Evolutionary conservation across 768 basidiomycete species (phyloP).

Genomic region (Tylopilus intermedius): DNA sequence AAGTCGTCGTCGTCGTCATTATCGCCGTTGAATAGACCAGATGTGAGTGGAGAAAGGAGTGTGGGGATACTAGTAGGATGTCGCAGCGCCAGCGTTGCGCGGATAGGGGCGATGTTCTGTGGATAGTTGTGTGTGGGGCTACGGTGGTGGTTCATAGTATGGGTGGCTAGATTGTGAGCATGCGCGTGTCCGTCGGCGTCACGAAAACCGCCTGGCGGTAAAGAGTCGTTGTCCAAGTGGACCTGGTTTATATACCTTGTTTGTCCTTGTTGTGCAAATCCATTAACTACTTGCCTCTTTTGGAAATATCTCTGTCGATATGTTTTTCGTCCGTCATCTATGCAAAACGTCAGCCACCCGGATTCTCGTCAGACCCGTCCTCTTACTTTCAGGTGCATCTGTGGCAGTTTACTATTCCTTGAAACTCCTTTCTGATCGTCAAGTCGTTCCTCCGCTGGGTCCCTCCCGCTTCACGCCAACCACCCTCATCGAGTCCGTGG

Average conservation of each 20-base stretch:
- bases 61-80: slow-evolving; percentile 17
- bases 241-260: slow-evolving; percentile 3
- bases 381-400: slow-evolving; percentile 37
- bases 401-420: slow-evolving; percentile 45
- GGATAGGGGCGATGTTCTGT: slow-evolving; percentile 3
- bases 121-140: slow-evolving; percentile 22
- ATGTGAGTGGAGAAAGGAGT: slow-evolving; percentile 26
- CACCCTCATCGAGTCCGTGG: slow-evolving; percentile 49
- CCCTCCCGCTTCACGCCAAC: slow-evolving; percentile 53
- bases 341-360: not conserved
- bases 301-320: slow-evolving; percentile 7
- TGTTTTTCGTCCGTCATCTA: slow-evolving; percentile 8
- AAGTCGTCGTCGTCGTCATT: slow-evolving; percentile 14
- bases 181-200: slow-evolving; percentile 2
- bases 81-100: slow-evolving; percentile 32
- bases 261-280: slow-evolving; percentile 23
- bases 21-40: slow-evolving; percentile 2
- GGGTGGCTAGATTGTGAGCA: slow-evolving; percentile 1
- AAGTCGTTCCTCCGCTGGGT: slow-evolving; percentile 43
- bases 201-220: not conserved
- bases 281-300: slow-evolving; percentile 17
- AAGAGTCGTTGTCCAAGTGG: not conserved
- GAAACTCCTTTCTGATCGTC: slow-evolving; percentile 40
- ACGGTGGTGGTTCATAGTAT: slow-evolving; percentile 26
- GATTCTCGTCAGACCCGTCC: slow-evolving; percentile 8